These are phyloP conservation scores for Phytophthora pisi DNA, from an alignment of 352 stramenopile genomes.

Conservation along the genomic window DNA sequence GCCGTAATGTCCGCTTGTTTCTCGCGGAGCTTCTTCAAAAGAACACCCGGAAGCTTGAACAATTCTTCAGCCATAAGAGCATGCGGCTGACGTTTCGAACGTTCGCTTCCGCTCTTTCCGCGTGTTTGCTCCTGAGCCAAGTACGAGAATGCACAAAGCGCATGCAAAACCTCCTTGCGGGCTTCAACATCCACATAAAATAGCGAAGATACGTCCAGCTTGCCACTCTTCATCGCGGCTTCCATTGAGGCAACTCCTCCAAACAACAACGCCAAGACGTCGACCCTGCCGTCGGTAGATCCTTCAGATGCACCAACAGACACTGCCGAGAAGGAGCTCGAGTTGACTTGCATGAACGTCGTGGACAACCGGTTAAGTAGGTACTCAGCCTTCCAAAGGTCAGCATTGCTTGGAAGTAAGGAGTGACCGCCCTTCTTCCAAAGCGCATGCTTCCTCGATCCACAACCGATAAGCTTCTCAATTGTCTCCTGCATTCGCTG, in stretches of 20 bases:
- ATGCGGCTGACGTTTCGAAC: slow-evolving; percentile 26
- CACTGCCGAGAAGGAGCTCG: slow-evolving; percentile 37
- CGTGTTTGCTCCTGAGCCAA: slow-evolving; percentile 61
- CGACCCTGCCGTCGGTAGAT: slow-evolving; percentile 49
- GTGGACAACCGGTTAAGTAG: slow-evolving; percentile 69
- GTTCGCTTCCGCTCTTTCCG: slow-evolving; percentile 22
- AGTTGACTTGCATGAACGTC: slow-evolving; percentile 59
- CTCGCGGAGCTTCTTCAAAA: slow-evolving; percentile 67
- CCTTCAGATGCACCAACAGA: slow-evolving; percentile 14
- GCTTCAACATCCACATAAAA: slow-evolving; percentile 74
- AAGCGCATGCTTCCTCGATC: slow-evolving; percentile 78
- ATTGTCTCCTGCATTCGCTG: slow-evolving; percentile 79
- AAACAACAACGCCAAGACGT: slow-evolving; percentile 79
- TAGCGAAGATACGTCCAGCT: slow-evolving; percentile 73
- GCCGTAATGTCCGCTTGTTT: slow-evolving; percentile 56
- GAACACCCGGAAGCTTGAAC: slow-evolving; percentile 60
- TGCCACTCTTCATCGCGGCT: slow-evolving; percentile 77
- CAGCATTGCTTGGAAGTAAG: slow-evolving; percentile 60
- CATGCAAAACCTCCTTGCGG: slow-evolving; percentile 77
- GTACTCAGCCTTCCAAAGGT: slow-evolving; percentile 77
- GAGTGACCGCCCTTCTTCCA: slow-evolving; percentile 94
- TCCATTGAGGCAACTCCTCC: slow-evolving; percentile 77
- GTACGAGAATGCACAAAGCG: slow-evolving; percentile 84
- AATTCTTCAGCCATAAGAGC: slow-evolving; percentile 70
- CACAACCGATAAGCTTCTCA: slow-evolving; percentile 68